phyloP scores from a whole-genome alignment of 164 flowering plant genomes.

The Nelumbo lutea region DNA sequence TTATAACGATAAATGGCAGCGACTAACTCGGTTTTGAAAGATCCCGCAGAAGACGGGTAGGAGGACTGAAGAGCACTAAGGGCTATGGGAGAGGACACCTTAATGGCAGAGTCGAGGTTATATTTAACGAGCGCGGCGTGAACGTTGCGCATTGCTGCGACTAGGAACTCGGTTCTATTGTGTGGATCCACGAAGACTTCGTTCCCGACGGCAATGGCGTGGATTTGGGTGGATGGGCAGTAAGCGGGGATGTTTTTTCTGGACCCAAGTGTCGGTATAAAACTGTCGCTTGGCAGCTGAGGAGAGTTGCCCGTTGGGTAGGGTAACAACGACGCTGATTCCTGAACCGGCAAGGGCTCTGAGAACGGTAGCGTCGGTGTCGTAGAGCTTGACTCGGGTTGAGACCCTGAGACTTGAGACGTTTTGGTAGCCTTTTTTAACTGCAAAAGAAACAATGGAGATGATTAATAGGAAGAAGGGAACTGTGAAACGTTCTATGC shows the following conservation, averaged over 20 bases:
- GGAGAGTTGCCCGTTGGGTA: conserved; percentile 78
- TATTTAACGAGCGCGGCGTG: conserved; percentile 12
- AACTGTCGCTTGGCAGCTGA: conserved; percentile 50
- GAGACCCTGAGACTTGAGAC: conserved; percentile 53
- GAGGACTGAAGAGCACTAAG: no score
- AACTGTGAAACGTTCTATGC: no score
- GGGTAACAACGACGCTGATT: conserved; percentile 55
- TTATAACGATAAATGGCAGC: no score
- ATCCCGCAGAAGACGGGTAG: conserved; percentile 13
- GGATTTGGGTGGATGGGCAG: conserved; percentile 61
- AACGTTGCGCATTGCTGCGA: conserved; percentile 76
- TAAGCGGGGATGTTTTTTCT: conserved; percentile 43
- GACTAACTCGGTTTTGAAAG: no score
- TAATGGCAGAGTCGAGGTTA: no score
- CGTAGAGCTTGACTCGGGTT: conserved; percentile 21
- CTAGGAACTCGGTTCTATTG: conserved; percentile 53
- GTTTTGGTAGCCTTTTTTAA: conserved; percentile 10
- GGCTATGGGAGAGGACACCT: no score
- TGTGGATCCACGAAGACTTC: conserved; percentile 10
- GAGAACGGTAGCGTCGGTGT: conserved; percentile 55
- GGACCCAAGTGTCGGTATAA: conserved; percentile 60
- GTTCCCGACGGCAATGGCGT: conserved; percentile 77
- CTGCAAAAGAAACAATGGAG: conserved; percentile 10
- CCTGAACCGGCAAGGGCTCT: not conserved
- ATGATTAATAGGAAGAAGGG: not conserved